Base-by-base conservation (phyloP, 2,329 filamentous ascomycete species). In the Aspergillus latus region DNA sequence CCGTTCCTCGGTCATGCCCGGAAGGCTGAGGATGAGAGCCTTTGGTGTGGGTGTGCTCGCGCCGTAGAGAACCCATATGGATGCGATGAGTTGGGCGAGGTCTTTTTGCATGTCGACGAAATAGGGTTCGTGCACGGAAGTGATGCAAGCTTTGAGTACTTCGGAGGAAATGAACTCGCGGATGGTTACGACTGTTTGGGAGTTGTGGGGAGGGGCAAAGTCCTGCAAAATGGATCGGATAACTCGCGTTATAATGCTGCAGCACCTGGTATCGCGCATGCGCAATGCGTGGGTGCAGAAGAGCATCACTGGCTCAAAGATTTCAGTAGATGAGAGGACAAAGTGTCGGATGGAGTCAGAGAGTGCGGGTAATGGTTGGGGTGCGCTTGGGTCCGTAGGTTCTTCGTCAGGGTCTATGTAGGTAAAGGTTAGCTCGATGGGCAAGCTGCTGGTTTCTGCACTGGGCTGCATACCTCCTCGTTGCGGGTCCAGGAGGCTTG, bases 101-200 rank as follows among this genome's bases (percentile, higher is more conserved):
- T 99, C 92, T 70, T 92, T 93, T 68, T 99, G 94, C 60, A 95
- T 84, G 64, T 99, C 94, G 34, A 97, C 92, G 73, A 97, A 99
- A 73, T 97, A 97, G 0, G 91, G 88, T 64, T 99, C 94, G 74
- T 97, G 90, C 49, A 99, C 85, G 1, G 90, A 95, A 1, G 88
- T 90, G 70, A 97, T 90, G 67, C 89, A 93, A 0, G 92, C 91
- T 76, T 92, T 90, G 49, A 99, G 83, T 2, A 97, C 90, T 63
- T 96, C 89, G 4, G 86, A 86, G 51, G 87, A 91, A 68, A 97
- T 92, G 73, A 92, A 99, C 68, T 96, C 91, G 51, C 92, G 87
- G 60, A 97, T 89, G 6, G 82, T 88, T 6, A 81, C 76, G 1
- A 85, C 81, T 11, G 86, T 85, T n/a, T 68, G 71, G 58, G 64